phyloP scores from a whole-genome alignment of 495 filamentous ascomycete species.

The Lophiostoma macrostomum region DNA sequence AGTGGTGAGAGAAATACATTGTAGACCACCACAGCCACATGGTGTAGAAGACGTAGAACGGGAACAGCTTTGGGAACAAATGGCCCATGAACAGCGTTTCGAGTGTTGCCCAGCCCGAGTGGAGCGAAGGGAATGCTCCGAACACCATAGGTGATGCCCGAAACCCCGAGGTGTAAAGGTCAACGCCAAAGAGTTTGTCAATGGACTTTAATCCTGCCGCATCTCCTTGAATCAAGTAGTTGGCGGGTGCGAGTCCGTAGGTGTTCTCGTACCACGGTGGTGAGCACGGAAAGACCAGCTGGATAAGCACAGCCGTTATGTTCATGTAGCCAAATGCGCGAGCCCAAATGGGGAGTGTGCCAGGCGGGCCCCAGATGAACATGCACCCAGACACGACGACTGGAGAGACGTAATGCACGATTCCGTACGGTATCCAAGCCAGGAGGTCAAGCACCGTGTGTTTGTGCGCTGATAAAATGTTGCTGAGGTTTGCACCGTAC shows the following conservation, averaged over 20 bases:
- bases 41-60: constrained; percentile 74
- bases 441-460: constrained; percentile 76
- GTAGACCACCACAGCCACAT: constrained; percentile 98
- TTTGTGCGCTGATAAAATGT: constrained; percentile 86
- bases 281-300: constrained; percentile 86
- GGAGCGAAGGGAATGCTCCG: constrained; percentile 88
- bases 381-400: constrained; percentile 69
- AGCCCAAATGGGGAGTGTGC: constrained; percentile 79
- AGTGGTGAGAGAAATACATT: constrained; percentile 95
- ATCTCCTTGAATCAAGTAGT: constrained; percentile 84
- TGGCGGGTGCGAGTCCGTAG: constrained; percentile 82
- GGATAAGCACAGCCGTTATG: constrained; percentile 76
- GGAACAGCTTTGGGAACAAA: constrained; percentile 74
- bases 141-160: constrained; percentile 87
- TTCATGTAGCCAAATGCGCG: constrained; percentile 89
- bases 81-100: constrained; percentile 92
- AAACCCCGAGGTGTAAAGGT: constrained; percentile 89
- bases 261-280: constrained; percentile 92
- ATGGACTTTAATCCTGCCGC: constrained; percentile 86
- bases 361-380: constrained; percentile 85
- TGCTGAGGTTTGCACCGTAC: constrained; percentile 93
- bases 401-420: constrained; percentile 82
- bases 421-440: constrained; percentile 90
- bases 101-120: constrained; percentile 79
- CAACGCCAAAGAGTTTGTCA: constrained; percentile 81